These are phyloP conservation scores for Sicyos baderoa DNA, from an alignment of 306 rosid species.

Conservation along the genomic window DNA sequence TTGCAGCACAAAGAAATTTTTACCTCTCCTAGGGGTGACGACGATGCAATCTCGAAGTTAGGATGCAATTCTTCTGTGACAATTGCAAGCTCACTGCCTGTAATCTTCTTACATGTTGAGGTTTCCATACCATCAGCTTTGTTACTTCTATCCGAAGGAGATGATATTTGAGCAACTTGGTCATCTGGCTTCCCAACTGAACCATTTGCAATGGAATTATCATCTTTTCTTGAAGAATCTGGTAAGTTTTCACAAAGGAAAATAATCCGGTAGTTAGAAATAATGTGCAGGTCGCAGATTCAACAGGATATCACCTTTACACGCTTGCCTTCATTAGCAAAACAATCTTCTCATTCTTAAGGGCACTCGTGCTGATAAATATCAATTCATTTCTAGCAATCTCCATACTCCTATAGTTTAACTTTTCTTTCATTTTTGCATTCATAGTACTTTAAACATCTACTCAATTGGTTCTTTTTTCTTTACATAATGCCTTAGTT, in stretches of 20 bases:
- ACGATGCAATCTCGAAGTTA: slow-evolving; percentile 41
- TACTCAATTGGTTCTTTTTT: background rate
- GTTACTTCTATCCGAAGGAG: slow-evolving; percentile 25
- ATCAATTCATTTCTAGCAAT: background rate
- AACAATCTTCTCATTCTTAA: background rate
- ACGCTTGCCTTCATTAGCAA: background rate
- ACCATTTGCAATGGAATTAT: slow-evolving; percentile 26
- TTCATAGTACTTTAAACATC: background rate
- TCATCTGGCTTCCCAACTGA: slow-evolving; percentile 29
- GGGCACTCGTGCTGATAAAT: background rate
- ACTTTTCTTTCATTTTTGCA: background rate
- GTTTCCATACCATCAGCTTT: slow-evolving; percentile 26
- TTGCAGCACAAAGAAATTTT: slow-evolving; percentile 52
- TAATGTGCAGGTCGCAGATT: slow-evolving; percentile 6
- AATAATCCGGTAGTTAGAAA: slow-evolving; percentile 11
- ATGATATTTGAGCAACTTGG: slow-evolving; percentile 28
- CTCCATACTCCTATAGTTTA: background rate
- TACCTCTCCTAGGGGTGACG: slow-evolving; percentile 63
- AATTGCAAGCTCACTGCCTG: slow-evolving; percentile 26
- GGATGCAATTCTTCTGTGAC: slow-evolving; percentile 27
- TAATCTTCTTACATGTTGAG: slow-evolving; percentile 31
- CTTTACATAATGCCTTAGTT: background rate
- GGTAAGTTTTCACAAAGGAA: slow-evolving; percentile 19
- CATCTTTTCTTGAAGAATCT: slow-evolving; percentile 37
- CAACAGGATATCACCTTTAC: background rate